These are phyloP conservation scores for Candida rishiriensis DNA, from an alignment of 805 yeast species.

Conservation along the genomic window DNA sequence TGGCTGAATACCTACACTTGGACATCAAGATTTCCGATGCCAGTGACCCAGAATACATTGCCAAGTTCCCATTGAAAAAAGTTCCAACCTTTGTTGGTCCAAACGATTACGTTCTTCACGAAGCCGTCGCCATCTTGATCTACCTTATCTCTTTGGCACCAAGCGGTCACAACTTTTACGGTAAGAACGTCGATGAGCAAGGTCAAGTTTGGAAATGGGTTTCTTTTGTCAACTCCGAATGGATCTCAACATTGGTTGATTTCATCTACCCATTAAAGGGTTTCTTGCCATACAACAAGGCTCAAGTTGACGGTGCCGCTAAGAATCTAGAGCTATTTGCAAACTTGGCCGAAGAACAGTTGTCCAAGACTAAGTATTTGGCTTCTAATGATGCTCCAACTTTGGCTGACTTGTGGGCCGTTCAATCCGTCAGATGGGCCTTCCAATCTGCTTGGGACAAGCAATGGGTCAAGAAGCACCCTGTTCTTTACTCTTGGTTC, in stretches of 20 bases:
- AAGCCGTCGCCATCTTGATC: constrained; percentile 55
- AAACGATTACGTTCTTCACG: constrained; percentile 62
- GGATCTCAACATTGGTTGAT: constrained; percentile 39
- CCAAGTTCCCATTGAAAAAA: constrained; percentile 57
- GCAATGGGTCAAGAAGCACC: constrained; percentile 40
- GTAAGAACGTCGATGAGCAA: constrained; percentile 55
- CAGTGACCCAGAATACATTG: constrained; percentile 39
- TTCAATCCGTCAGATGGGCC: constrained; percentile 36
- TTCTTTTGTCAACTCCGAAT: constrained; percentile 67
- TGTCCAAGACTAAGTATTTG: constrained; percentile 33
- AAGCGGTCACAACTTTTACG: constrained; percentile 42
- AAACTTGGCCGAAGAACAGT: constrained; percentile 28
- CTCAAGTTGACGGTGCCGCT: constrained; percentile 25
- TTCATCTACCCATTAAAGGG: constrained; percentile 61
- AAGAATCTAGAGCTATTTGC: constrained; percentile 4
- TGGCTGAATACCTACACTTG: constrained; percentile 50
- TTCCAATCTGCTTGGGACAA: constrained; percentile 31
- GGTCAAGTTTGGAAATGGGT: constrained; percentile 69
- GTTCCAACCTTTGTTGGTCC: constrained; percentile 62
- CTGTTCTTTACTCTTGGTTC: constrained; percentile 42
- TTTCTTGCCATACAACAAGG: constrained; percentile 62
- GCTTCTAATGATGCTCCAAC: constrained; percentile 32
- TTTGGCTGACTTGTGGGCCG: constrained; percentile 34
- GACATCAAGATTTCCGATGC: constrained; percentile 45
- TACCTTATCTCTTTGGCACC: constrained; percentile 36